Evolutionary conservation across 192 early-diverging fungal genomes (phyloP).

Genomic region (Coemansia sp.): DNA sequence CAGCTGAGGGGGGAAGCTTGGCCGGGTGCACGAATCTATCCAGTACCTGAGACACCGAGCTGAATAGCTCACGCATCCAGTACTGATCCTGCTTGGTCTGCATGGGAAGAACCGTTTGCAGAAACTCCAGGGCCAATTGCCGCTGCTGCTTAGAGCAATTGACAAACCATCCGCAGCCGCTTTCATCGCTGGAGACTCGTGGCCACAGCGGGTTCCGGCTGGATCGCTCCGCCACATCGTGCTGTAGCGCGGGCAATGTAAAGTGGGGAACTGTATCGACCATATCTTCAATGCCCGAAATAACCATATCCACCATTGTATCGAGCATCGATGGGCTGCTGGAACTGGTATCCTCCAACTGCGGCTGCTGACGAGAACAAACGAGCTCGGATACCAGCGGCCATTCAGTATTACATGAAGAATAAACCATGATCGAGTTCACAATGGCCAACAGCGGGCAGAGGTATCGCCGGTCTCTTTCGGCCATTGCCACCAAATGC

Average conservation of each 20-base stretch:
- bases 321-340: conserved; percentile 13
- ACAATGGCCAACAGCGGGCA: conserved; percentile 20
- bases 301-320: conserved; percentile 24
- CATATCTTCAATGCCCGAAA: conserved; percentile 38
- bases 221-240: too few relatives aligned
- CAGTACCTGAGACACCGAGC: neutral
- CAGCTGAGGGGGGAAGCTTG: neutral
- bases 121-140: conserved; percentile 9
- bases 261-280: conserved; percentile 27
- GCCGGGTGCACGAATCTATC: neutral
- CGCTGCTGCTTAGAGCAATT: conserved; percentile 11
- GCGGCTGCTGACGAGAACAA: neutral
- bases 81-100: conserved; percentile 2
- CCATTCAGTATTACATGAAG: neutral
- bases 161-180: conserved; percentile 39
- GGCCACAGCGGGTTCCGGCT: conserved; percentile 15
- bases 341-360: neutral
- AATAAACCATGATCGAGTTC: neutral
- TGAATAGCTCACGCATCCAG: conserved; percentile 6
- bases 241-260: neutral
- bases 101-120: conserved; percentile 5
- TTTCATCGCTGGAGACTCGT: conserved; percentile 33
- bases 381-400: conserved; percentile 6
- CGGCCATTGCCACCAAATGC: conserved; percentile 22
- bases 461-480: conserved; percentile 29